A percentile compares a stretch with the other conserved stretches of the same genome.
These are phyloP conservation scores for Paramecium caudatum DNA, from an alignment of 73 alveolate species.

Conservation along the genomic window DNA sequence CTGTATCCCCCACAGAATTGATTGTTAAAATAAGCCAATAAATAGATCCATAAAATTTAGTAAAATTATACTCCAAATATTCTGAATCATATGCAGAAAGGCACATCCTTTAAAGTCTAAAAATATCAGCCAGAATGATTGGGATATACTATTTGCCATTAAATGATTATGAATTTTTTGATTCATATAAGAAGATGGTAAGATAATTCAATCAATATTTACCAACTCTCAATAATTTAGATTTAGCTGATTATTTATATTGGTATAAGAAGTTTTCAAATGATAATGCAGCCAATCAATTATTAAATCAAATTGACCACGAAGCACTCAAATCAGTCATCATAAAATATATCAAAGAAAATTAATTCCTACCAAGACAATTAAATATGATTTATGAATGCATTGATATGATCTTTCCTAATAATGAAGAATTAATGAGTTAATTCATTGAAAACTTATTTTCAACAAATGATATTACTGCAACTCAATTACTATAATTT, in stretches of 20 bases:
- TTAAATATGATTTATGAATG: slow-evolving; percentile 42
- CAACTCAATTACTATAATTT: background rate
- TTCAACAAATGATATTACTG: background rate
- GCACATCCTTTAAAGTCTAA: background rate
- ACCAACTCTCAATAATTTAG: background rate
- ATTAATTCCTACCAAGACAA: slow-evolving; percentile 44
- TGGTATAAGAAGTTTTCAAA: slow-evolving; percentile 18
- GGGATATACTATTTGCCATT: background rate
- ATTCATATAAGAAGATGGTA: background rate
- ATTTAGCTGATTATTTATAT: background rate
- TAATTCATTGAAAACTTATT: background rate
- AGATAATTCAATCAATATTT: slow-evolving; percentile 27
- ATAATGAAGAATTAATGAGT: background rate
- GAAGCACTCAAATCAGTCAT: background rate
- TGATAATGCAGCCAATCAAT: background rate
- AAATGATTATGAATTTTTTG: background rate
- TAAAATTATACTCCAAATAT: background rate
- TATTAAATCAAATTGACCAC: background rate
- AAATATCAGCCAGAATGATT: background rate
- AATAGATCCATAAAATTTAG: background rate
- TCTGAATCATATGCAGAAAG: background rate
- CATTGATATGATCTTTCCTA: background rate
- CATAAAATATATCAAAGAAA: slow-evolving; percentile 18
- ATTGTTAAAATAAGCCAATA: background rate
- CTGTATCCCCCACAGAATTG: background rate